Evolutionary conservation across 2,329 filamentous ascomycete genomes (phyloP).

Genomic region (Sclerotinia subarctica): DNA sequence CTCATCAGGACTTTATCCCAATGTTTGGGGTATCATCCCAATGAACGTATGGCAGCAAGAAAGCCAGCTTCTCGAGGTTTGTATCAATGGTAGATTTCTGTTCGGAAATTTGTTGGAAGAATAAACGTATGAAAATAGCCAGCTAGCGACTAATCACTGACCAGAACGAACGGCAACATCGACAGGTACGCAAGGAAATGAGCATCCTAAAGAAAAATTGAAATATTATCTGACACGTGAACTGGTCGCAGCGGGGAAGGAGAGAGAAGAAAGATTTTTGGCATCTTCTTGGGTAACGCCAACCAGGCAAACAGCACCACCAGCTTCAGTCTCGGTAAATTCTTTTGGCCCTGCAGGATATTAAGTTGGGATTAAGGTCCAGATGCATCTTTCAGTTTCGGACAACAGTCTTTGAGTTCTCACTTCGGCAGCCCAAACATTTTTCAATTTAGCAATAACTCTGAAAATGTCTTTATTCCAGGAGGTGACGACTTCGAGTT

Average conservation of each 20-base stretch:
- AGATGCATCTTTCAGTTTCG: background rate
- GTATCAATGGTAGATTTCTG: background rate
- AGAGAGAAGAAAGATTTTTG: background rate
- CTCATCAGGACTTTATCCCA: background rate
- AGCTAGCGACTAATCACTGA: background rate
- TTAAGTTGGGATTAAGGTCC: background rate
- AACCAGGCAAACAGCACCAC: background rate
- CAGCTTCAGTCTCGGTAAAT: background rate
- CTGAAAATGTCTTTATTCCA: background rate
- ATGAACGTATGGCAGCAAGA: background rate
- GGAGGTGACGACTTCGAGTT: background rate
- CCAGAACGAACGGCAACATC: background rate
- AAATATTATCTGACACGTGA: background rate
- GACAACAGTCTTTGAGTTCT: background rate
- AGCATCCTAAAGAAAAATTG: background rate
- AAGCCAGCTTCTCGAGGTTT: background rate
- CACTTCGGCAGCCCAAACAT: background rate
- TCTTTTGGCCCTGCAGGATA: background rate
- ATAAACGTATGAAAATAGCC: background rate
- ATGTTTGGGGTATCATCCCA: constrained; percentile 1
- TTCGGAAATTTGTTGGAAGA: background rate
- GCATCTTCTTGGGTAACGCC: background rate
- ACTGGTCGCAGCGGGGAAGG: background rate
- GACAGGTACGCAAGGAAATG: background rate
- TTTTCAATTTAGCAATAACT: background rate